These are phyloP conservation scores for Inga laurina DNA, from an alignment of 306 rosid species.

Conservation along the genomic window DNA sequence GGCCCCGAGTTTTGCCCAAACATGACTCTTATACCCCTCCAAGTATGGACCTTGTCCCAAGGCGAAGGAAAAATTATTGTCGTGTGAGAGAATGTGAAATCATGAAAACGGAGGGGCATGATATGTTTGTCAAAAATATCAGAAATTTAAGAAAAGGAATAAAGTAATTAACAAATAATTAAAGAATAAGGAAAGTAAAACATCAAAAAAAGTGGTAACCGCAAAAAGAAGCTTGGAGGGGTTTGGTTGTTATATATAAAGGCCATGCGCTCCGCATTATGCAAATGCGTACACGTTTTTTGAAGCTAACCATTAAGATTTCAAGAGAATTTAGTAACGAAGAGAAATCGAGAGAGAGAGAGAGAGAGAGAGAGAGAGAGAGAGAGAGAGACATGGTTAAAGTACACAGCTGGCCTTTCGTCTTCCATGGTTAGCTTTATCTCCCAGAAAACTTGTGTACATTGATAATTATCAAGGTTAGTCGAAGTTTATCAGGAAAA, in stretches of 20 bases:
- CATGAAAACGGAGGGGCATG: conserved; percentile 27
- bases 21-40: conserved; percentile 14
- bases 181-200: neutral
- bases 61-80: conserved; percentile 33
- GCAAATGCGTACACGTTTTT: conserved; percentile 30
- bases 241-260: conserved; percentile 23
- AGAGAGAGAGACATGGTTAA: neutral
- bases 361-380: neutral
- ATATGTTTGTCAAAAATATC: neutral
- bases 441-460: neutral
- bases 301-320: conserved; percentile 18
- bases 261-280: conserved; percentile 38
- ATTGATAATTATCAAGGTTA: conserved; percentile 24
- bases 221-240: conserved; percentile 28
- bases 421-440: conserved; percentile 23
- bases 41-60: conserved; percentile 29
- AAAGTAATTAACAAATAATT: neutral
- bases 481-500: conserved; percentile 5
- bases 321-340: conserved; percentile 17
- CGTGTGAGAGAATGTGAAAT: conserved; percentile 31
- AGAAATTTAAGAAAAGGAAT: neutral
- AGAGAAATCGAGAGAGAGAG: neutral
- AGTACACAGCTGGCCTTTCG: conserved; percentile 10
- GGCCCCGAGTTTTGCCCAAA: neutral
- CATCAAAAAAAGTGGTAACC: neutral